These are phyloP conservation scores for Eucalyptus guilfoylei DNA, from an alignment of 345 rosid species.

Conservation along the genomic window DNA sequence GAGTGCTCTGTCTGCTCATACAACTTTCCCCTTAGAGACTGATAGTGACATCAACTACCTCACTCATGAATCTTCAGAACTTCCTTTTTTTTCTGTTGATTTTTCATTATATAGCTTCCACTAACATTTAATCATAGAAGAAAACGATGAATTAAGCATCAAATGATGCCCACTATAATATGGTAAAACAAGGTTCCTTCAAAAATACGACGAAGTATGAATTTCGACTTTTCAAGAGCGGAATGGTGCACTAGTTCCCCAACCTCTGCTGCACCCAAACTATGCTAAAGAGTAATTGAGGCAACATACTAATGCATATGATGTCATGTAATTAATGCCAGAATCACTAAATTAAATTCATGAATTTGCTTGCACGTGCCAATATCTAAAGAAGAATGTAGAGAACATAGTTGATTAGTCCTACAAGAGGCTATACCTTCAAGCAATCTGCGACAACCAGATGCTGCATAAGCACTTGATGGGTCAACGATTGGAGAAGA, in stretches of 20 bases:
- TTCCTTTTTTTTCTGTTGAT: neutral
- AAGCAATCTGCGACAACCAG: conserved; percentile 8
- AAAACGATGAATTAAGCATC: neutral
- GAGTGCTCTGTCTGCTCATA: neutral
- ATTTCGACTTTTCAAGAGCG: neutral
- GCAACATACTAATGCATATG: neutral
- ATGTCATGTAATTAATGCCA: neutral
- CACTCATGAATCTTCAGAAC: neutral
- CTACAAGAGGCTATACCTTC: conserved; percentile 6
- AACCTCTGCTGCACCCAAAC: neutral
- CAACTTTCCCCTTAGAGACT: neutral
- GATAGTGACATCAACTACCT: neutral
- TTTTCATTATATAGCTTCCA: neutral
- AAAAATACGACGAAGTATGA: neutral
- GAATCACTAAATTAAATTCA: neutral
- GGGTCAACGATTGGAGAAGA: conserved; percentile 19
- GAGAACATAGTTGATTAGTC: neutral
- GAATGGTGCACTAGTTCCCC: neutral
- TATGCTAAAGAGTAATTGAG: neutral
- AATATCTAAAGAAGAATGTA: neutral
- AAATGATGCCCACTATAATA: neutral
- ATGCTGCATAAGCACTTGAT: conserved; percentile 5
- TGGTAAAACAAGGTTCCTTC: neutral
- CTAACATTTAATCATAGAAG: neutral
- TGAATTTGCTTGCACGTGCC: neutral